Evolutionary conservation across 768 basidiomycete genomes (phyloP).

Genomic region (Hygrophoropsis aurantiaca): DNA sequence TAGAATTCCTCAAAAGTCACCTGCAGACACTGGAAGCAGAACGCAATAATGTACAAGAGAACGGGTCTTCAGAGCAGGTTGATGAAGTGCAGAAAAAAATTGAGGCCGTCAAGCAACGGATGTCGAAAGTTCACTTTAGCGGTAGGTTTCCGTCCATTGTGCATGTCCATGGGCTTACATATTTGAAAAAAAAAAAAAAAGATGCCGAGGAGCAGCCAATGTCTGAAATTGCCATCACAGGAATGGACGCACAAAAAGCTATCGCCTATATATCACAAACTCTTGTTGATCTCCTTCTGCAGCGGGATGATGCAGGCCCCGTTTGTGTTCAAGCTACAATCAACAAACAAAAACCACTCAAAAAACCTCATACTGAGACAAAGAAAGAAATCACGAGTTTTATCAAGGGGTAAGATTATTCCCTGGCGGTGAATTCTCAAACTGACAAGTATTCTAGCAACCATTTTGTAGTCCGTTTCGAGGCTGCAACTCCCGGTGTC

Average conservation of each 20-base stretch:
- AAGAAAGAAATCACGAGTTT: constrained; percentile 11
- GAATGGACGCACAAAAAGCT: background rate
- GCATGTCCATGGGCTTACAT: constrained; percentile 1
- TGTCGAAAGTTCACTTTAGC: constrained; percentile 19
- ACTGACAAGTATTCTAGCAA: constrained; percentile 12
- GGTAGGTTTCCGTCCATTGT: constrained; percentile 5
- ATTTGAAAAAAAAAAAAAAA: no score
- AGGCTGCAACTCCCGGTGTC: background rate
- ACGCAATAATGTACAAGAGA: background rate
- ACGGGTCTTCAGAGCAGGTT: constrained; percentile 11
- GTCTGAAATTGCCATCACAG: constrained; percentile 2
- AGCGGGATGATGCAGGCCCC: constrained; percentile 15
- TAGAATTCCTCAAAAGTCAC: constrained; percentile 16
- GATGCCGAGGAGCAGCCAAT: constrained; percentile 1
- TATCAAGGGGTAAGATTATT: constrained; percentile 13
- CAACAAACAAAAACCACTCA: constrained; percentile 1
- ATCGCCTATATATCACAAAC: constrained; percentile 3
- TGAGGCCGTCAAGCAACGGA: constrained; percentile 9
- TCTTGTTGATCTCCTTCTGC: constrained; percentile 10
- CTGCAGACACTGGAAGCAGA: constrained; percentile 13
- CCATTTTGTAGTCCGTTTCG: constrained; percentile 7
- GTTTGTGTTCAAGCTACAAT: constrained; percentile 12
- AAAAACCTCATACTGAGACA: background rate
- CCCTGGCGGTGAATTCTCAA: background rate
- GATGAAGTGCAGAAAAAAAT: constrained; percentile 14